Conservation (phyloP, 495 filamentous ascomycete species). For the Cairneyella variabilis region DNA sequence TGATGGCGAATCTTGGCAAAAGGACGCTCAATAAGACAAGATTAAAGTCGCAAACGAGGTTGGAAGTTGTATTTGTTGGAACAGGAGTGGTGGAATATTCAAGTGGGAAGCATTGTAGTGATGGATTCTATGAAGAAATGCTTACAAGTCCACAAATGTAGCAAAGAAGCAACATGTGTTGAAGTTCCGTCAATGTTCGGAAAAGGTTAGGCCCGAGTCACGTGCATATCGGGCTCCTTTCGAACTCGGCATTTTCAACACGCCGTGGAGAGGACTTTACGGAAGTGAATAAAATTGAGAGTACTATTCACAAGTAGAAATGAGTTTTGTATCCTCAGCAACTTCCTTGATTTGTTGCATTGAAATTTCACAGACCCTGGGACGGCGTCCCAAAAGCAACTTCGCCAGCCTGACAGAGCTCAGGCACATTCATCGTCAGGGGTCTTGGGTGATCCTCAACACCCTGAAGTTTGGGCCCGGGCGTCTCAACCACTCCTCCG, state of each 20-base stretch:
- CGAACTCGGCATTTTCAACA: too few species aligned
- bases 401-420: too few species aligned
- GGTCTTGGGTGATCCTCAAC: neutral
- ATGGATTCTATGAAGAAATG: constrained; percentile 9
- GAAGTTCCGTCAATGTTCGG: constrained; percentile 2
- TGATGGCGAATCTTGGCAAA: constrained; percentile 12
- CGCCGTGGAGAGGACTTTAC: too few species aligned
- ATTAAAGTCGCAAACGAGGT: neutral
- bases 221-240: too few species aligned
- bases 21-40: neutral
- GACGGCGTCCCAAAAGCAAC: too few species aligned
- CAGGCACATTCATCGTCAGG: too few species aligned
- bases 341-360: too few species aligned
- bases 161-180: constrained; percentile 17
- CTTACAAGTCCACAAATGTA: constrained; percentile 8
- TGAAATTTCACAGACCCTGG: too few species aligned
- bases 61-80: too few species aligned
- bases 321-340: too few species aligned
- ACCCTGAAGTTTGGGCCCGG: neutral
- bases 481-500: neutral
- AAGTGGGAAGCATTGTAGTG: constrained; percentile 13
- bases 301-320: too few species aligned
- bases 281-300: too few species aligned
- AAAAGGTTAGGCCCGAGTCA: neutral
- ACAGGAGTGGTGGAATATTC: constrained; percentile 3